Base-by-base conservation (phyloP, 805 yeast genomes). In the Nakazawaea ambrosiae region DNA sequence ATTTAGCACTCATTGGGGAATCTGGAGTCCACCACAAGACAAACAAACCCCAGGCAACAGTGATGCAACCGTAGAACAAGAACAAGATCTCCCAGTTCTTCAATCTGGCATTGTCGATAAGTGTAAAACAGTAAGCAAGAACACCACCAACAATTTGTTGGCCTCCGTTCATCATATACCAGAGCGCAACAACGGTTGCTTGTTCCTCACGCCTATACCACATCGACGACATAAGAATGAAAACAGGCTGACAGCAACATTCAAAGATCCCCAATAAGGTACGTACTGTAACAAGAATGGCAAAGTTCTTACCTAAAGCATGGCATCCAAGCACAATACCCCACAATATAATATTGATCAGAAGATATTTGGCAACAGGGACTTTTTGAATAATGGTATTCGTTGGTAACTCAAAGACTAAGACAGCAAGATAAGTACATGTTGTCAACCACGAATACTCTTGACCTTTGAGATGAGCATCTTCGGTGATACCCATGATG, bases 21-120 rank as follows among this genome's bases (percentile, higher is more conserved):
- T 57, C 58, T 4, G 65, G 65, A 9, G 34, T 28, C 34, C 46
- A 44, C 38, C 30, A 46, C 17, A 38, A 33, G 3, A 37, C 17
- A 6, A 39, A 30, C 7, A 65, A 42, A 5, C 45, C 45, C 23
- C 49, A 28, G 18, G 51, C 34, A 16, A 68, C 20, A 16, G 75
- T 57, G 0, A 83, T 73, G 31, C 74, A 51, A 9, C 75, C 69
- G 33, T 83, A 86, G 36, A 70, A 63, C 35, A 76, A 68, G 25
- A 67, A 70, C 39, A 76, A 66, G 15, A 78, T 49, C 45, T 71
- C 68, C 82, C 84, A 80, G 9, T 58, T 55, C 2, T 49, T 50
- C 15, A 63, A 42, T 2, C 50, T 26, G 8, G 55, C 29, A 12
- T 53, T 47, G 6, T 42, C 40, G 45, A 53, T 49, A 26, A 48